A percentile compares a stretch with the other conserved stretches of the same genome.
These are phyloP conservation scores for Candida ovalis DNA, from an alignment of 805 yeast genomes.

Conservation along the genomic window DNA sequence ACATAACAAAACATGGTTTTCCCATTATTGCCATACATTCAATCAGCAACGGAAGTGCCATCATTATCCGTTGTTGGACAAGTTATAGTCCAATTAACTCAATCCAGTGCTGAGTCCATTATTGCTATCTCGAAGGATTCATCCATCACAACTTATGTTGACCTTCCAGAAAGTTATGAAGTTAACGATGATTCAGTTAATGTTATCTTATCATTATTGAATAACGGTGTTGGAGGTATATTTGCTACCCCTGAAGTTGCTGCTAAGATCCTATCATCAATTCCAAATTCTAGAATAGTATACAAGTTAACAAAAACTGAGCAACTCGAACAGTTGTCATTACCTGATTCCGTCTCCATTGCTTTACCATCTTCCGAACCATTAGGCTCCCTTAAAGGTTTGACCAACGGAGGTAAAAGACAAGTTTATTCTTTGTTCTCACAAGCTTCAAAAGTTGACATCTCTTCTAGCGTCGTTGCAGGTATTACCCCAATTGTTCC, in stretches of 20 bases:
- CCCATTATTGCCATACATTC: slow-evolving; percentile 31
- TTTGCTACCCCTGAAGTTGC: slow-evolving; percentile 22
- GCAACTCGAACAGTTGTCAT: slow-evolving; percentile 15
- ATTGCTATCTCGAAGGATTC: slow-evolving; percentile 11
- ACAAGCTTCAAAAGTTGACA: slow-evolving; percentile 10
- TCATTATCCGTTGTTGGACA: slow-evolving; percentile 28
- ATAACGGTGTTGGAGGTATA: slow-evolving; percentile 28
- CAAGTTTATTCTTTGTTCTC: slow-evolving; percentile 10
- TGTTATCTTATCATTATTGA: slow-evolving; percentile 21
- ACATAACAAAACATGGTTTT: slow-evolving; percentile 29
- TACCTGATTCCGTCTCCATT: slow-evolving; percentile 21
- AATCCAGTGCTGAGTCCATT: slow-evolving; percentile 15
- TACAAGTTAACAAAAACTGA: slow-evolving; percentile 18
- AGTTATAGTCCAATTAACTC: slow-evolving; percentile 20
- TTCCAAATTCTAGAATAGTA: slow-evolving; percentile 34
- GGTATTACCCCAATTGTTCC: slow-evolving; percentile 37
- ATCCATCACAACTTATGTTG: slow-evolving; percentile 23
- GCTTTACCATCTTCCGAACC: slow-evolving; percentile 15
- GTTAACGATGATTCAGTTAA: slow-evolving; percentile 20
- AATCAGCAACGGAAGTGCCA: slow-evolving; percentile 10
- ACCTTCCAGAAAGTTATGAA: slow-evolving; percentile 12
- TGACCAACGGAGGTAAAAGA: slow-evolving; percentile 14
- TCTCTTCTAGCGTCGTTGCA: slow-evolving; percentile 23
- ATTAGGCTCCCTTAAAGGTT: slow-evolving; percentile 10
- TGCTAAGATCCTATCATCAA: slow-evolving; percentile 18